Evolutionary conservation across 176 grass and related monocot genomes (phyloP).

Genomic region (Aegilops bicornis): DNA sequence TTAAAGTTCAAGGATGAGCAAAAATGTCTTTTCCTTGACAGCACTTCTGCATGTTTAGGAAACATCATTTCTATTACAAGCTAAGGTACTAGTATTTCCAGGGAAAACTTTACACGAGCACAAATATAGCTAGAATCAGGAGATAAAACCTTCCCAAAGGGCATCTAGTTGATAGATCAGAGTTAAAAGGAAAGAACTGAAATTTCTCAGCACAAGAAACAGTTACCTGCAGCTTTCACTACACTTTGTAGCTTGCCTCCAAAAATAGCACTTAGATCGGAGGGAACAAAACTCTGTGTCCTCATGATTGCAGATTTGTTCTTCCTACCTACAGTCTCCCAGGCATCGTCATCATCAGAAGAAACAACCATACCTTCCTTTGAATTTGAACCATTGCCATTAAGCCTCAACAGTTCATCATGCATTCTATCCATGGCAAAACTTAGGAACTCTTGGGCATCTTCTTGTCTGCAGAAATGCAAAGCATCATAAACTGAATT

Average conservation of each 20-base stretch:
- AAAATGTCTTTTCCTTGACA: not conserved
- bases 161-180: not conserved
- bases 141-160: not conserved
- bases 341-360: constrained; percentile 83
- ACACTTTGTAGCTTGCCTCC: constrained; percentile 83
- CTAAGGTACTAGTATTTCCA: not conserved
- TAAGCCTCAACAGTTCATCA: constrained; percentile 88
- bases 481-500: constrained; percentile 33
- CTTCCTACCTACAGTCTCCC: constrained; percentile 97
- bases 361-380: constrained; percentile 65
- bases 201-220: constrained; percentile 12
- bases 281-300: constrained; percentile 86
- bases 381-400: constrained; percentile 48
- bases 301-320: constrained; percentile 92
- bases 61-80: constrained; percentile 10
- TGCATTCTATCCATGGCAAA: constrained; percentile 97
- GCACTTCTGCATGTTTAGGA: not conserved
- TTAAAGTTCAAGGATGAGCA: constrained; percentile 1
- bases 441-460: constrained; percentile 96
- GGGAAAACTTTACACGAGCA: not conserved
- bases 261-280: constrained; percentile 92
- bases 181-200: not conserved
- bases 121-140: not conserved
- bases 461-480: constrained; percentile 78
- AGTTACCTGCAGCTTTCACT: constrained; percentile 84